A percentile compares a stretch with the other conserved stretches of the same genome.
phyloP scores from a whole-genome alignment of 441 rosid genomes.

The Melastoma candidum region DNA sequence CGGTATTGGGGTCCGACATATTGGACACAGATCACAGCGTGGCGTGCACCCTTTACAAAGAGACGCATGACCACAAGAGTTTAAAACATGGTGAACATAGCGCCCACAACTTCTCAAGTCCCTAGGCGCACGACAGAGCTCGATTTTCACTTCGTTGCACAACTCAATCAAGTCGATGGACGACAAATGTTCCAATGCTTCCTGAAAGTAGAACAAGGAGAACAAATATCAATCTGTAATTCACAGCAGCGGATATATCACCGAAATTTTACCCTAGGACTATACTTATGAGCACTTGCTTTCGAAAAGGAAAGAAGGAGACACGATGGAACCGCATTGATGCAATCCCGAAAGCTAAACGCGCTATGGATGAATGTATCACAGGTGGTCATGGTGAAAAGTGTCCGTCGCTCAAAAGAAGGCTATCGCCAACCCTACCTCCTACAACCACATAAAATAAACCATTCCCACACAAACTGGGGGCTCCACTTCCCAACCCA shows the following conservation, averaged over 20 bases:
- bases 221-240: constrained; percentile 4
- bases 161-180: constrained; percentile 60
- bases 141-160: constrained; percentile 78
- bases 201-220: constrained; percentile 39
- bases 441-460: background rate
- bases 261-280: too few species aligned
- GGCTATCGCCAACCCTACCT: too few species aligned
- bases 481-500: background rate
- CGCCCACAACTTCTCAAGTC: constrained; percentile 83
- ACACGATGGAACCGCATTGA: too few species aligned
- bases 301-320: too few species aligned
- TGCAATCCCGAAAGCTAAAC: too few species aligned
- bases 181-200: constrained; percentile 77
- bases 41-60: constrained; percentile 79
- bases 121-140: constrained; percentile 81
- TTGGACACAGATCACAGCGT: constrained; percentile 76
- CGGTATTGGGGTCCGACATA: constrained; percentile 55
- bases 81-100: constrained; percentile 50
- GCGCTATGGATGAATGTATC: too few species aligned
- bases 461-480: background rate
- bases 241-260: too few species aligned
- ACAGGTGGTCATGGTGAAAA: too few species aligned
- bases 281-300: too few species aligned
- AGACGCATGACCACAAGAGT: constrained; percentile 84
- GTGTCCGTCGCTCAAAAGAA: too few species aligned